phyloP scores from a whole-genome alignment of 2,329 filamentous ascomycete species.

The Trichoderma aggressivum region DNA sequence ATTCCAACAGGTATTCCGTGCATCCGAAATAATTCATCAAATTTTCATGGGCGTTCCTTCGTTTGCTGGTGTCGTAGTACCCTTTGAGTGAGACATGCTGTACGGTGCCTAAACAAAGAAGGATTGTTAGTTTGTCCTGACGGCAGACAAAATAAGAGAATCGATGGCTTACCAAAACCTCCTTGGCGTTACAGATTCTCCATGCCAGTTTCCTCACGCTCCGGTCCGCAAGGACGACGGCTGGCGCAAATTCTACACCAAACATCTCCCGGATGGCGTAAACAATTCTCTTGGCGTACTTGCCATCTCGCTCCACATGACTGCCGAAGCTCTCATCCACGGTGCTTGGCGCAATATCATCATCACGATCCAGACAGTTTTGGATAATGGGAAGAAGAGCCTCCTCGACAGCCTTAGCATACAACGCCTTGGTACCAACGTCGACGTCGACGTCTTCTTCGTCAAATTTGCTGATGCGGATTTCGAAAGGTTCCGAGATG shows the following conservation, averaged over 20 bases:
- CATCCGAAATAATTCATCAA: neutral
- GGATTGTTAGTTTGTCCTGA: neutral
- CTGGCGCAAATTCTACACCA: slow-evolving; percentile 89
- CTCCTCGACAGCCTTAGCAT: slow-evolving; percentile 69
- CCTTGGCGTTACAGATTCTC: slow-evolving; percentile 94
- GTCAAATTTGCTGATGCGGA: slow-evolving; percentile 77
- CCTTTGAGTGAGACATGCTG: slow-evolving; percentile 64
- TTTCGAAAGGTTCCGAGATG: slow-evolving; percentile 89
- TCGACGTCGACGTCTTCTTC: slow-evolving; percentile 69
- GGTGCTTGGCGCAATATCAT: slow-evolving; percentile 80
- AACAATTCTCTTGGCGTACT: slow-evolving; percentile 85
- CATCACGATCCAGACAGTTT: slow-evolving; percentile 90
- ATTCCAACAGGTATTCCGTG: neutral
- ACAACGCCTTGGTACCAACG: slow-evolving; percentile 55
- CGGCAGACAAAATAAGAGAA: neutral
- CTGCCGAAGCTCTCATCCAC: slow-evolving; percentile 80
- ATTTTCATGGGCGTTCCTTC: slow-evolving; percentile 35
- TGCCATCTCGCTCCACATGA: slow-evolving; percentile 79
- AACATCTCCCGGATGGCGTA: slow-evolving; percentile 97
- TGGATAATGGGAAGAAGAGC: slow-evolving; percentile 78
- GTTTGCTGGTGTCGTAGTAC: slow-evolving; percentile 56
- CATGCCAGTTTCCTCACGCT: slow-evolving; percentile 87
- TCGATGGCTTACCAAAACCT: slow-evolving; percentile 52
- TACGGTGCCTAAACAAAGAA: slow-evolving; percentile 57
- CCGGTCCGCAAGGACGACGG: slow-evolving; percentile 88